Conservation (phyloP, 495 filamentous ascomycete genomes). For the Aspergillus leporis region DNA sequence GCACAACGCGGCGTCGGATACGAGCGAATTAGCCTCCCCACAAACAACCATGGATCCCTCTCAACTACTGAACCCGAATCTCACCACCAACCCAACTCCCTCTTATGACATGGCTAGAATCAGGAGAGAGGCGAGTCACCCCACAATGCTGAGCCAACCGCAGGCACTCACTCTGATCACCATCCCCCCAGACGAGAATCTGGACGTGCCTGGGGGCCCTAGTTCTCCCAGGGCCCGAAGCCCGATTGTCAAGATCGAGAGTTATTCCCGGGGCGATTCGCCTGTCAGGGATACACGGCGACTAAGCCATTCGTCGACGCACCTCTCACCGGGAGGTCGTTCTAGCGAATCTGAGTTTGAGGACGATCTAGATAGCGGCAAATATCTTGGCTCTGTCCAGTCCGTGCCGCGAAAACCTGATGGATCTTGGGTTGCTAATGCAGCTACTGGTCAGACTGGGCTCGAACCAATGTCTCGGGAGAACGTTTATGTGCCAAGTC, state of each 20-base stretch:
- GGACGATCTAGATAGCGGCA: constrained; percentile 19
- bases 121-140: constrained; percentile 2
- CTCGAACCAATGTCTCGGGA: constrained; percentile 42
- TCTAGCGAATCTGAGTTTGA: constrained; percentile 35
- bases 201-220: constrained; percentile 15
- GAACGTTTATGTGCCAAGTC: constrained; percentile 42
- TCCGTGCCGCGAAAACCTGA: constrained; percentile 29
- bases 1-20: constrained; percentile 1
- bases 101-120: constrained; percentile 15
- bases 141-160: constrained; percentile 7
- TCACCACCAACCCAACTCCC: constrained; percentile 21
- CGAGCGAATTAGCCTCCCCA: constrained; percentile 12
- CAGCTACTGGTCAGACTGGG: constrained; percentile 36
- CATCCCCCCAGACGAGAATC: constrained; percentile 22
- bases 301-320: constrained; percentile 37
- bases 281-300: constrained; percentile 37
- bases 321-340: constrained; percentile 38
- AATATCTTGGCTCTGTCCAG: constrained; percentile 12
- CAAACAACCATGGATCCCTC: constrained; percentile 18
- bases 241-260: constrained; percentile 48
- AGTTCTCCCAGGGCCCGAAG: constrained; percentile 39
- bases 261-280: constrained; percentile 50
- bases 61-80: constrained; percentile 25
- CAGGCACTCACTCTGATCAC: constrained; percentile 24
- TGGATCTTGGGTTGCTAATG: constrained; percentile 35